A percentile compares a stretch with the other conserved stretches of the same genome.
phyloP scores from a whole-genome alignment of 345 rosid species.

The Citrus hindsii region DNA sequence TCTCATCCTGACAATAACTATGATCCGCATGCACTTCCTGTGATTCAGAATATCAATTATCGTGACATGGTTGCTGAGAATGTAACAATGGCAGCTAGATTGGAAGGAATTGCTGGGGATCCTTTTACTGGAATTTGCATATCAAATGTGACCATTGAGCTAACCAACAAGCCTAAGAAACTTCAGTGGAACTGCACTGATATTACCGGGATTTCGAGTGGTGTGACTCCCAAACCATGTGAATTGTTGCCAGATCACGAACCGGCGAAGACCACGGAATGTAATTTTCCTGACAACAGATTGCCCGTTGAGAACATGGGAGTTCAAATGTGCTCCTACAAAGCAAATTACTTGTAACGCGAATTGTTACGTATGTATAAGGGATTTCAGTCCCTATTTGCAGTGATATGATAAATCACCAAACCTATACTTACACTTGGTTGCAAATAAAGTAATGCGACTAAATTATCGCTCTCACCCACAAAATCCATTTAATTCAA shows the following conservation, averaged over 20 bases:
- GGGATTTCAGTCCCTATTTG: conserved; percentile 7
- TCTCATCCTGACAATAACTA: conserved; percentile 68
- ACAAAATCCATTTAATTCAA: neutral
- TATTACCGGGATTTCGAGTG: conserved; percentile 49
- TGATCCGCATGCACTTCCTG: conserved; percentile 67
- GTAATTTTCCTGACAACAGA: conserved; percentile 57
- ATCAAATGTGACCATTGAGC: conserved; percentile 63
- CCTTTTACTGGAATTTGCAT: conserved; percentile 74
- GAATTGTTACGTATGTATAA: neutral
- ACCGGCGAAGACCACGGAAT: conserved; percentile 29
- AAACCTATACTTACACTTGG: neutral
- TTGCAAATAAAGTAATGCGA: neutral
- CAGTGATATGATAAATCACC: neutral
- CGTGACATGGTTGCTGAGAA: conserved; percentile 70
- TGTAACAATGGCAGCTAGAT: conserved; percentile 58
- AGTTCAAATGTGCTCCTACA: conserved; percentile 40
- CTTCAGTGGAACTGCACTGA: conserved; percentile 82
- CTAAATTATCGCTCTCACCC: neutral
- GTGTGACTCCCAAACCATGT: conserved; percentile 66
- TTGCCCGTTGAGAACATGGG: conserved; percentile 48
- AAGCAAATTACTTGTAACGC: conserved; percentile 28
- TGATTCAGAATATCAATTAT: conserved; percentile 59
- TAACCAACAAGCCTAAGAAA: conserved; percentile 43
- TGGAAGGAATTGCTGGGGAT: conserved; percentile 60
- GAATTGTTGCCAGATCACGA: conserved; percentile 39